Base-by-base conservation (phyloP, 2,329 filamentous ascomycete genomes). In the Alternaria sp. region DNA sequence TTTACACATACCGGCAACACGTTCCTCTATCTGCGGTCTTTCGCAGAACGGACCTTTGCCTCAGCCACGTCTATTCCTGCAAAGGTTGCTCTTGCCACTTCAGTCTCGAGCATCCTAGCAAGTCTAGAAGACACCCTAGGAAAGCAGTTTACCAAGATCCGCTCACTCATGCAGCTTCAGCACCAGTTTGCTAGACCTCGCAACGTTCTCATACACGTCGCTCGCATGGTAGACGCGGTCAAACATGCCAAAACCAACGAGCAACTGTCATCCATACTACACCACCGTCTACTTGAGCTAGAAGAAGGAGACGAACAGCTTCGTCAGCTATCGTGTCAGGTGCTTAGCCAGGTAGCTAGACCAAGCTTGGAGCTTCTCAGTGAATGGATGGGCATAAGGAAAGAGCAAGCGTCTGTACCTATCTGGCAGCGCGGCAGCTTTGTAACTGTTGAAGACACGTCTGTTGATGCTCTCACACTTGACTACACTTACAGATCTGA, bases 321-420 rank as follows among this genome's bases (percentile, higher is more conserved):
- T 22, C 85, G 86, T 20, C 83, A 86, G 22, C 84, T 92, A 32
- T 85, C 92, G 71, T 85, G 88, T 16, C 87, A 92, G 62, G 83
- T 94, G 0, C 76, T 95, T 16, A 81, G 83, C 44, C 82, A 85
- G 39, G 87, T 90, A 1, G 87, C 87, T 1, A 78, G 79, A 28
- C 90, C 90, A 0, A 93, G 89, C 86, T 80, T 91, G 8, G 84
- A 88, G 53, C 85, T 89, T 52, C 81, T 91, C 7, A 86, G 90
- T 65, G 87, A 89, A 70, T 95, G 92, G 91, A 87, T 94, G 61
- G 92, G 92, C 0, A 84, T 92, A 11, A 63, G 55, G 84, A 82
- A 74, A 56, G 78, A 81, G 49, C 68, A 74, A 38, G 66, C 63
- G 1, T 69, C 72, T 5, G 38, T 65, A 20, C 69, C 74, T 3